phyloP scores from a whole-genome alignment of 164 flowering plant species.

The Houttuynia cordata region DNA sequence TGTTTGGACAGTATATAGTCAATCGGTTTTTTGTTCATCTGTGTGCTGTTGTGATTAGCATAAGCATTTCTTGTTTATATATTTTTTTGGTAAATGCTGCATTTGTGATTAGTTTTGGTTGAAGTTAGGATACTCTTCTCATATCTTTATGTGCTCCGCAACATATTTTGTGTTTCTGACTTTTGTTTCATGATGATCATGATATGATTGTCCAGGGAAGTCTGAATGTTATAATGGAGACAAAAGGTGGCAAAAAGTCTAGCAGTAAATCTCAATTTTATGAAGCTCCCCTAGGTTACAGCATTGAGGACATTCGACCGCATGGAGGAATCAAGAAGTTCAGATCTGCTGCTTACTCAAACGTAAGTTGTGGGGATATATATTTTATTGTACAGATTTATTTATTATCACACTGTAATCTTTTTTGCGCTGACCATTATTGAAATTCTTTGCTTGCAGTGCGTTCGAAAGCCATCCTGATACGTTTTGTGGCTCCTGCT shows the following conservation, averaged over 20 bases:
- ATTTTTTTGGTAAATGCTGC: too few relatives aligned
- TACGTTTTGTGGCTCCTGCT: slow-evolving; percentile 8
- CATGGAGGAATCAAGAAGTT: slow-evolving; percentile 34
- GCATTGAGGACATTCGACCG: slow-evolving; percentile 37
- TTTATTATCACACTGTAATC: background rate
- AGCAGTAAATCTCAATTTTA: slow-evolving; percentile 23
- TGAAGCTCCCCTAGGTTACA: slow-evolving; percentile 39
- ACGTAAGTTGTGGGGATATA: slow-evolving; percentile 13
- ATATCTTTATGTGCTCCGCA: too few relatives aligned
- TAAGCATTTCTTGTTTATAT: too few relatives aligned
- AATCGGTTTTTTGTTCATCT: too few relatives aligned
- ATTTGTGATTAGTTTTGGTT: too few relatives aligned
- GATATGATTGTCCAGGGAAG: slow-evolving; percentile 9
- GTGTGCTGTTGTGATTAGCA: too few relatives aligned
- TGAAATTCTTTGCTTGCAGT: slow-evolving; percentile 33
- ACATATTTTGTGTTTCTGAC: too few relatives aligned
- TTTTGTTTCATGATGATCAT: too few relatives aligned
- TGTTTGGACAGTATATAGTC: too few relatives aligned
- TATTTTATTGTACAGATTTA: background rate
- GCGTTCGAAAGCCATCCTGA: slow-evolving; percentile 84
- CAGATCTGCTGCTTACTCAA: slow-evolving; percentile 38
- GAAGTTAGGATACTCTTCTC: too few relatives aligned
- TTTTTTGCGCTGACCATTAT: background rate
- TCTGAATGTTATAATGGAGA: slow-evolving; percentile 36
- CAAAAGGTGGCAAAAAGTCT: slow-evolving; percentile 27